Base-by-base conservation (phyloP, 495 filamentous ascomycete genomes). In the Penicillium lagena region DNA sequence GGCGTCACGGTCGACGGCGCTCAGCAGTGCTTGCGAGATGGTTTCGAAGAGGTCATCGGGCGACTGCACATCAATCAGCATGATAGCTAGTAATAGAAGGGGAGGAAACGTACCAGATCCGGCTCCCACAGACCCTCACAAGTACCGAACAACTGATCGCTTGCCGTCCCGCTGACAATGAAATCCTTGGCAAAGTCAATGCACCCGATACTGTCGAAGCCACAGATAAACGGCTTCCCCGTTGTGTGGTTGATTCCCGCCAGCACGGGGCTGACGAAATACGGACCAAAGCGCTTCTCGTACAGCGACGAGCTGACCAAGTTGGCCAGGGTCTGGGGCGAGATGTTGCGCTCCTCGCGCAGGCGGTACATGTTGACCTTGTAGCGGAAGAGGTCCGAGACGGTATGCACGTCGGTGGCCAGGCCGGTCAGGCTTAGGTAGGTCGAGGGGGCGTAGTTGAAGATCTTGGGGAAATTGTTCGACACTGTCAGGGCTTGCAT, bases 391-490 rank as follows among this genome's bases (percentile, higher is more conserved):
- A 96, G 87, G 70, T 98, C 93, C 47, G 84, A 85, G 50, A 98
- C 93, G 48, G 94, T 96, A 30, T 80, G 79, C 34, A 98, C 88
- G 68, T 98, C 93, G 45, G 93, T 97, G 17, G 94, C 93, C 15
- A 98, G 85, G 28, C 93, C 93, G 4, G 94, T 97, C 35, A 98
- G 79, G 36, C 93, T 93, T n/a, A 98, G 85, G 68, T 95, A 95
- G 52, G 90, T 89, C 63, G 90, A 86, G 12, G 73, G 65, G 61
- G 88, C 90, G 77, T 95, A 96, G 66, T 85, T 80, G 83, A 97
- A 97, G 79, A 98, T 89, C 74, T 98, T 98, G 71, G 93, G 93
- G 80, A 96, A 97, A 83, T 96, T 95, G 82, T 97, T 97, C 62
- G 89, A 95, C 43, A 98, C 83, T 33, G 93, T 98, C 62, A 98